Evolutionary conservation across 1,284 basidiomycete species (phyloP).

Genomic region (Bondarzewia mesenterica): DNA sequence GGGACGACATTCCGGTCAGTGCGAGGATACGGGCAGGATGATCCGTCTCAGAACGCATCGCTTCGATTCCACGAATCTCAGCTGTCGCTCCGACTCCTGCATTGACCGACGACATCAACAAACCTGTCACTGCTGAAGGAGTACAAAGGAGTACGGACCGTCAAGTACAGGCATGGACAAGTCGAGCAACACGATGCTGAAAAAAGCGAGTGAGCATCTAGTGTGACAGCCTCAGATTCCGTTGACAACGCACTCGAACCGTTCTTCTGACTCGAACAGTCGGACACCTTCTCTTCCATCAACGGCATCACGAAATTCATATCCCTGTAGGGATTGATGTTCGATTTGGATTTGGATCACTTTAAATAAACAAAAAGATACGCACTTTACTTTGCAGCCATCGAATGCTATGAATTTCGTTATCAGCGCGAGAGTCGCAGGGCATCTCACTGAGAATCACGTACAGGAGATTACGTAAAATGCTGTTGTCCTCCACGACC

Average conservation of each 20-base stretch:
- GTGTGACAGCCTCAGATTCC: background rate
- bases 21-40: constrained; percentile 70
- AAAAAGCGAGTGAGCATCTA: constrained; percentile 4
- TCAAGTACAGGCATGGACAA: constrained; percentile 92
- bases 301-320: constrained; percentile 70
- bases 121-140: background rate
- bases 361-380: too few relatives aligned
- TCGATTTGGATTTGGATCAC: too few relatives aligned
- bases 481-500: constrained; percentile 80
- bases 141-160: constrained; percentile 33
- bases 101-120: background rate
- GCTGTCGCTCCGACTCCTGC: constrained; percentile 75
- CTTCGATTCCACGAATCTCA: constrained; percentile 78
- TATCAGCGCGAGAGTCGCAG: background rate
- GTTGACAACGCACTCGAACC: constrained; percentile 60
- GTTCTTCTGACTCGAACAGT: constrained; percentile 59
- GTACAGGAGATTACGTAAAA: constrained; percentile 65
- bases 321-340: too few relatives aligned
- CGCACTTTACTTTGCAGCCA: constrained; percentile 73
- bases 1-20: constrained; percentile 86
- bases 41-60: constrained; percentile 27
- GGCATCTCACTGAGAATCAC: constrained; percentile 17
- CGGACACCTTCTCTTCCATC: constrained; percentile 83
- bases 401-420: constrained; percentile 50
- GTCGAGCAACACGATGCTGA: constrained; percentile 79